Base-by-base conservation (phyloP, 2,329 filamentous ascomycete species). In the Kalmusia sp. region DNA sequence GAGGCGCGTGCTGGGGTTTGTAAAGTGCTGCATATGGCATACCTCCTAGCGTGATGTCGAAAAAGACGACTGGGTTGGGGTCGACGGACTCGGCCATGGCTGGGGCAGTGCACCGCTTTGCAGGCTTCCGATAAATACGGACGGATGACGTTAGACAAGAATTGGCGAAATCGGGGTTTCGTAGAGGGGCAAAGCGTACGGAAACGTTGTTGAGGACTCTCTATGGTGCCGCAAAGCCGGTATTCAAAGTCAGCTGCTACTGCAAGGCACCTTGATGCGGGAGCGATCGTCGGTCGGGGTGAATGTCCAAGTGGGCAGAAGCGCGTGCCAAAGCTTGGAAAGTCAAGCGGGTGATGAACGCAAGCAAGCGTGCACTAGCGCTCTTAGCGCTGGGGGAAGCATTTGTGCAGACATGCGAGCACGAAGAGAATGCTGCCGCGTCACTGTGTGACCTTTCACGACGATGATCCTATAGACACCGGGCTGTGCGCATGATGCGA, bases 21-120 rank as follows among this genome's bases (percentile, higher is more conserved):
- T 46, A 59, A 62, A 55, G 55, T 41, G 44, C 30, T 56, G 76
- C 53, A 58, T 46, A 37, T 34, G 52, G 52, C 83, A 71, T 75
- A 90, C 89, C 89, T 79, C 90, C 90, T 52, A 95, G 80, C 3
- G 90, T 90, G 55, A 92, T 84, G 74, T 92, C 89, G 75, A 92
- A 91, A 79, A 92, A 90, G 62, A 88, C 86, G 67, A 82, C 72
- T 57, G 80, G 79, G 59, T 83, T 80, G 47, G 67, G 61, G 50
- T 72, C 67, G 53, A 64, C 51, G 49, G 68, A 30, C 34, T 70
- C 68, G 58, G 71, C 64, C 71, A 73, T 73, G 62, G 60, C 47
- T 68, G 68, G 60, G 64, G 66, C 67, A 57, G 65, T 68, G 68
- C 63, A 66, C 41, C 17, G 47, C 40, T 34, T 44, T 51, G 52